Base-by-base conservation (phyloP, 1,284 basidiomycete genomes). In the Cryptococcus sp. region DNA sequence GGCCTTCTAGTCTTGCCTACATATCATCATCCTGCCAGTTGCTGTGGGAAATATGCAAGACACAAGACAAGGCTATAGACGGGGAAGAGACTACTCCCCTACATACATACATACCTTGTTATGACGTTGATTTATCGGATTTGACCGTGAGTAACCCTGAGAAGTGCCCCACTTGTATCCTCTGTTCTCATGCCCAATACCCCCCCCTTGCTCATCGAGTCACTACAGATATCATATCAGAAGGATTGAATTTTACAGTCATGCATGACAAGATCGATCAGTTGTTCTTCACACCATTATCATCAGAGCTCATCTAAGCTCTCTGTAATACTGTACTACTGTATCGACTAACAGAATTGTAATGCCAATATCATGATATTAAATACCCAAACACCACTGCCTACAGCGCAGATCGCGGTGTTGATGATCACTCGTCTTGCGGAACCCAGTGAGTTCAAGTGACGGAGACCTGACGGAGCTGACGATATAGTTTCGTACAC, bases 381-480 rank as follows among this genome's bases (percentile, higher is more conserved):
- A 13, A 10, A 14, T 4, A 43, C 41, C 5, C 51, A 50, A 28
- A 64, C 66, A 21, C 62, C 63, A 7, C 51, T 71, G 23, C 69
- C 69, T 4, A 51, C 58, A 0, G 49, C 55, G 13, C 69, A 71
- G 48, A 59, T 71, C 24, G 63, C 59, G 9, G 63, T 66, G 28
- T 56, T 71, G 34, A 69, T 72, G 67, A 55, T 60, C 36, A 64
- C 64, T 1, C 57, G 69, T 23, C 59, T 72, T 22, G 70, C 70
- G 9, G 70, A 72, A 45, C 70, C 70, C 7, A 69, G 60, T 62
- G 45, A 53, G 57, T 57, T 4, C 18, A 40, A 21, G 21, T 37
- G 16, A 19, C 7, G 3, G 11, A 37, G 25, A 7, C 23, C 7
- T 18, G n/a, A n/a, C n/a, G n/a, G n/a, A 13, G 25, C 32, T 41